Conservation (phyloP, 2,329 filamentous ascomycete species). For the Scytalidium lignicola region DNA sequence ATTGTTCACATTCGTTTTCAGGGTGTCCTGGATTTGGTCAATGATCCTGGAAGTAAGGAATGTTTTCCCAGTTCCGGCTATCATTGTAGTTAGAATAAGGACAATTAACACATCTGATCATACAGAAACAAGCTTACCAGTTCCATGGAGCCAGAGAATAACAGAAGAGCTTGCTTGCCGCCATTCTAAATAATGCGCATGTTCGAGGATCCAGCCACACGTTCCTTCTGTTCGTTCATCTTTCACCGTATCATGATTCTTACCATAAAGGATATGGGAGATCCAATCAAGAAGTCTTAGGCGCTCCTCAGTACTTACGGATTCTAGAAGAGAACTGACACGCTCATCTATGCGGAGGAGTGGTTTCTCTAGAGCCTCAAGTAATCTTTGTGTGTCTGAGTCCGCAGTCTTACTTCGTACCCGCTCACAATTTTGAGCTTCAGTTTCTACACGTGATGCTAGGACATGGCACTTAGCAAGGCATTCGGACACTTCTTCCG, state of each 20-base stretch:
- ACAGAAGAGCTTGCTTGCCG: constrained; percentile 6
- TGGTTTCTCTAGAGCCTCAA: constrained; percentile 6
- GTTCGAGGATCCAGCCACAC: constrained; percentile 12
- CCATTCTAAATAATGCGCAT: constrained; percentile 9
- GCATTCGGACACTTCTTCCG: constrained; percentile 3
- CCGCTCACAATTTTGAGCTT: constrained; percentile 9
- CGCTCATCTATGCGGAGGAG: constrained; percentile 15
- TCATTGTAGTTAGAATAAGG: constrained; percentile 2
- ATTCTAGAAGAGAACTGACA: constrained; percentile 11
- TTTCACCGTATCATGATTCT: constrained; percentile 9
- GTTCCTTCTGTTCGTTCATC: constrained; percentile 8
- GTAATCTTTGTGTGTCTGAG: constrained; percentile 4
- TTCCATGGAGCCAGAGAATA: constrained; percentile 12
- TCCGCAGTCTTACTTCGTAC: constrained; percentile 4
- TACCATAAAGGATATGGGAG: constrained; percentile 14
- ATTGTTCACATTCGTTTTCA: constrained; percentile 8
- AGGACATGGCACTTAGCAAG: constrained; percentile 8
- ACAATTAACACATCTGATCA: background rate
- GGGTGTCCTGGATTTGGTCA: constrained; percentile 15
- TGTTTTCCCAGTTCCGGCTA: constrained; percentile 26
- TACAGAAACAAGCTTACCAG: too few relatives aligned
- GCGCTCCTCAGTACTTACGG: constrained; percentile 6
- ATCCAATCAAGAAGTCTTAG: constrained; percentile 21
- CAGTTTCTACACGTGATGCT: constrained; percentile 7
- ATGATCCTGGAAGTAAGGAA: constrained; percentile 21